Evolutionary conservation across 202 grass and related monocot genomes (phyloP).

Genomic region (Elaeis oleifera): DNA sequence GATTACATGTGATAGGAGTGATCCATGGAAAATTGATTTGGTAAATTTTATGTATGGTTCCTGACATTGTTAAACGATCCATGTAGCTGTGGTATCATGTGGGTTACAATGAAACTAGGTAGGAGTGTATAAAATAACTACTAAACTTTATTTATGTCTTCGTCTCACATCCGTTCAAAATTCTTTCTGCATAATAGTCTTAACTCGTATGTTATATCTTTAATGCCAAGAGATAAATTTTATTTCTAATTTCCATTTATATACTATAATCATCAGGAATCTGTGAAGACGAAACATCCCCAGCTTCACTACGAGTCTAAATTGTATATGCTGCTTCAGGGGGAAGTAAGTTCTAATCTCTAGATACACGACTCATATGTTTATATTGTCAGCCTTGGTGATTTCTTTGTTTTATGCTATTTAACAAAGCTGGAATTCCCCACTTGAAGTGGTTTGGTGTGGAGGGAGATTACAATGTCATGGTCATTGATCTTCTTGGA

Average conservation of each 20-base stretch:
- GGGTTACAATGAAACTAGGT: no score
- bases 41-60: no score
- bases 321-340: constrained; percentile 88
- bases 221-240: background rate
- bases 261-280: constrained; percentile 32
- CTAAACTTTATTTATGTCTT: no score
- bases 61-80: no score
- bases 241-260: background rate
- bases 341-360: constrained; percentile 62
- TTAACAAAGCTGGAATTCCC: constrained; percentile 56
- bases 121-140: no score
- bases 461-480: constrained; percentile 74
- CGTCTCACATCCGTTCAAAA: no score
- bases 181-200: background rate
- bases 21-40: no score
- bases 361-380: background rate
- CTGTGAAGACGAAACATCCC: constrained; percentile 79
- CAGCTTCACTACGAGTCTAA: constrained; percentile 92
- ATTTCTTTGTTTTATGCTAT: constrained; percentile 15
- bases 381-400: constrained; percentile 6
- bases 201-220: background rate
- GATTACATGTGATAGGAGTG: no score
- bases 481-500: constrained; percentile 94
- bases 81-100: no score
- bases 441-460: constrained; percentile 90